Percentiles rank a stretch among this genome's conserved stretches.
These are phyloP conservation scores for Suillus tomentosus DNA, from an alignment of 768 basidiomycete genomes.

Conservation along the genomic window DNA sequence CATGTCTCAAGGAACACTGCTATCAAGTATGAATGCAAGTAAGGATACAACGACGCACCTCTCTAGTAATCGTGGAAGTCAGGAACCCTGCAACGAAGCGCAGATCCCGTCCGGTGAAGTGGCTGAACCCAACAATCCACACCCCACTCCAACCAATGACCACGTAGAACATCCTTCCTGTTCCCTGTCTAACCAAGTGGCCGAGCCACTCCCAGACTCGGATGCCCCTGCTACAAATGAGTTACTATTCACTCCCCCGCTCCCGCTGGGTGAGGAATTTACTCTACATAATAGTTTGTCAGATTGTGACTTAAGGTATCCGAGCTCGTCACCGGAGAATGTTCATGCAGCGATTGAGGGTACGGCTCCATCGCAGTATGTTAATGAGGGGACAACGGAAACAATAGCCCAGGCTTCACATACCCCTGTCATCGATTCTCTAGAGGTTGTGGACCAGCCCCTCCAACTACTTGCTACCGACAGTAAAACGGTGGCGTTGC, in stretches of 20 bases:
- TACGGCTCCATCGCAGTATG: neutral
- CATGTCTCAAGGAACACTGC: slow-evolving; percentile 27
- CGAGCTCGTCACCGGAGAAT: slow-evolving; percentile 4
- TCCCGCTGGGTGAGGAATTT: neutral
- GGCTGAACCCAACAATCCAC: neutral
- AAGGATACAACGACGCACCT: neutral
- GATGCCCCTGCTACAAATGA: neutral
- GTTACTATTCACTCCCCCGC: neutral
- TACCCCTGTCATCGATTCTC: neutral
- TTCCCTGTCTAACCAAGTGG: neutral
- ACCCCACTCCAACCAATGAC: no score
- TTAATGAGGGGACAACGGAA: neutral
- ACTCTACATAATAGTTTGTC: neutral
- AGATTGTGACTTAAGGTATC: neutral
- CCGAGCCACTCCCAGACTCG: neutral
- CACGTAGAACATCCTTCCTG: neutral
- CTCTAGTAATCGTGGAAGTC: neutral
- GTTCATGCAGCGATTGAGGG: neutral
- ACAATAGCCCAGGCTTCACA: neutral
- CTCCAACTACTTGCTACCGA: neutral
- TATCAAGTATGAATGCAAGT: slow-evolving; percentile 12
- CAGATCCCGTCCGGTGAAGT: neutral
- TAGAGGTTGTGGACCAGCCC: neutral
- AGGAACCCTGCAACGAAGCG: neutral
- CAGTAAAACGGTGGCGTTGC: neutral